A percentile compares a stretch with the other conserved stretches of the same genome.
These are phyloP conservation scores for Mucor circinelloides DNA, from an alignment of 371 early-diverging fungal genomes.

Conservation along the genomic window DNA sequence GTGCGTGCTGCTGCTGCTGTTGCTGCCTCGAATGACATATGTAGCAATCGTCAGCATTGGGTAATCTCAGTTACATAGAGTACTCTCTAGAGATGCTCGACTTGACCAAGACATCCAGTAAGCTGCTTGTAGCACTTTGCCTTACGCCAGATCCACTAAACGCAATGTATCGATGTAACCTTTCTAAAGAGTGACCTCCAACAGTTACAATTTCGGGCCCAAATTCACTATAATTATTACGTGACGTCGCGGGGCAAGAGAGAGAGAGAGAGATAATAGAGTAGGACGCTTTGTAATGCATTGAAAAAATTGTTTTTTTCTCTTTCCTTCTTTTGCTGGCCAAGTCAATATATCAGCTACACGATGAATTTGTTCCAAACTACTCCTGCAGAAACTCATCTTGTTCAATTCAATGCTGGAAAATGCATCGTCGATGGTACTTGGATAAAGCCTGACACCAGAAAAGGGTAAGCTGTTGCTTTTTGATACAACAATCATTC, in stretches of 20 bases:
- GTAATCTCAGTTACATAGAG: too few species aligned
- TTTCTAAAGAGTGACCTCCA: not conserved
- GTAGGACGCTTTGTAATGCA: not conserved
- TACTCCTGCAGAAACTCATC: conserved; percentile 12
- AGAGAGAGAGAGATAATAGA: not conserved
- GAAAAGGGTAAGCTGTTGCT: conserved; percentile 65
- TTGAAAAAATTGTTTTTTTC: not conserved
- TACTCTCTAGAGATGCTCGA: not conserved
- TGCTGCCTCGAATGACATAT: too few species aligned
- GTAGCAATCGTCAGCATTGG: too few species aligned
- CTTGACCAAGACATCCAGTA: not conserved
- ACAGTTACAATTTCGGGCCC: not conserved
- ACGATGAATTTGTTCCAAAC: conserved; percentile 22
- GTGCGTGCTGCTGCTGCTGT: too few species aligned
- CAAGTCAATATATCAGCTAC: not conserved
- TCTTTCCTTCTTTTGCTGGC: not conserved
- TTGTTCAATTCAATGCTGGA: conserved; percentile 79
- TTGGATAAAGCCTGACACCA: conserved; percentile 70
- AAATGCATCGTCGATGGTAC: conserved; percentile 72
- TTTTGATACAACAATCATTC: too few species aligned
- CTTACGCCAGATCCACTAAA: not conserved
- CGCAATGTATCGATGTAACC: not conserved
- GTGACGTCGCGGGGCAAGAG: conserved; percentile 5
- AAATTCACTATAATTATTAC: not conserved
- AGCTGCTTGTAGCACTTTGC: not conserved